Percentiles rank a stretch among this genome's conserved stretches.
Conservation (phyloP, 176 grass and related monocot genomes). For the Stipa capillata region DNA sequence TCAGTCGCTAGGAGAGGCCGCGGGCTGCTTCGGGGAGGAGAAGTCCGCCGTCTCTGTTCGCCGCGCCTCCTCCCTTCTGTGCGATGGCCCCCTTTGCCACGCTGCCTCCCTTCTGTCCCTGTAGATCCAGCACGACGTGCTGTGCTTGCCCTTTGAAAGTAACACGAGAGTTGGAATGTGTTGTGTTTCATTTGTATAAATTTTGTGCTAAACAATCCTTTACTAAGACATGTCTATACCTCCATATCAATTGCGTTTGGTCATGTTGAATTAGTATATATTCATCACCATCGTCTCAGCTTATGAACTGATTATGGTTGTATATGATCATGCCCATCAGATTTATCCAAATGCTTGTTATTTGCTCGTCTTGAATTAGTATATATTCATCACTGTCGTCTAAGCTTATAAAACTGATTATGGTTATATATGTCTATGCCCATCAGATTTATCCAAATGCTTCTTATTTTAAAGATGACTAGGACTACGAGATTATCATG, state of each 20-base stretch:
- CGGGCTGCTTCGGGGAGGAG: no score
- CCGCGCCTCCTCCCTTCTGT: no score
- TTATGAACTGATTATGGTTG: neutral
- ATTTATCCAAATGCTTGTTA: neutral
- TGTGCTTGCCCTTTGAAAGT: conserved; percentile 11
- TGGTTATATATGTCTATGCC: no score
- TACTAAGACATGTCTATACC: neutral
- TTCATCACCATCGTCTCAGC: neutral
- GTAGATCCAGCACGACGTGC: no score
- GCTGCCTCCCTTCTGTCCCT: no score
- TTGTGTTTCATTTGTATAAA: neutral
- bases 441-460: no score
- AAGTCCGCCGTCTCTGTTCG: no score
- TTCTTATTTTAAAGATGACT: neutral
- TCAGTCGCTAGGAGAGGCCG: no score
- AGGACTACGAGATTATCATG: neutral
- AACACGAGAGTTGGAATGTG: neutral
- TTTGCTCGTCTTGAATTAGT: no score
- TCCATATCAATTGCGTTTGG: neutral
- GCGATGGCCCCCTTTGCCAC: no score
- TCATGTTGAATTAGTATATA: neutral
- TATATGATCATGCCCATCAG: neutral
- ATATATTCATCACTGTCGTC: no score
- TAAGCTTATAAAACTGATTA: no score
- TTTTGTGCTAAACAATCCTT: neutral